A percentile compares a stretch with the other conserved stretches of the same genome.
Conservation (phyloP, 169 alveolate genomes). For the Ichthyophthirius multifiliis region DNA sequence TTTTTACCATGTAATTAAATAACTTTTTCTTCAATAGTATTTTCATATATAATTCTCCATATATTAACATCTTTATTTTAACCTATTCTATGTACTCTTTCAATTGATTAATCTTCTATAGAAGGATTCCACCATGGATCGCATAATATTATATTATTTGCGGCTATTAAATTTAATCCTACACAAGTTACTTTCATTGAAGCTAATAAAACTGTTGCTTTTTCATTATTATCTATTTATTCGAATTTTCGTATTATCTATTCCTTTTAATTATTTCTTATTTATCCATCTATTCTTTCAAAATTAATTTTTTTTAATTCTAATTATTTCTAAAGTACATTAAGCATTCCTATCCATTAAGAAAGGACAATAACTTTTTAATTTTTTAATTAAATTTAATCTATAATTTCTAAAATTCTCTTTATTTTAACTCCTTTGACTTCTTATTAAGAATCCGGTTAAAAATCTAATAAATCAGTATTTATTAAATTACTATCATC, state of each 20-base stretch:
- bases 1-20: slow-evolving; percentile 91
- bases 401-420: slow-evolving; percentile 10
- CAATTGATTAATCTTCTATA: slow-evolving; percentile 97
- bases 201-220: slow-evolving; percentile 82
- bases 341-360: slow-evolving; percentile 11
- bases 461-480: background rate
- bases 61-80: slow-evolving; percentile 93
- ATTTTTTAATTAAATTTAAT: background rate
- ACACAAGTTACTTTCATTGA: slow-evolving; percentile 97
- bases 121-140: slow-evolving; percentile 99
- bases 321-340: slow-evolving; percentile 2
- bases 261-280: background rate
- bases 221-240: too few relatives aligned
- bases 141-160: slow-evolving; percentile 94
- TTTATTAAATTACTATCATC: background rate
- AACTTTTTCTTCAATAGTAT: slow-evolving; percentile 97
- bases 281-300: background rate
- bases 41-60: slow-evolving; percentile 90
- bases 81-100: slow-evolving; percentile 97
- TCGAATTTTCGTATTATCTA: background rate
- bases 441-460: background rate
- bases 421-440: slow-evolving; percentile 16
- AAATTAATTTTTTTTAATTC: background rate
- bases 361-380: slow-evolving; percentile 29
- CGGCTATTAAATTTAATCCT: slow-evolving; percentile 97